A percentile compares a stretch with the other conserved stretches of the same genome.
Conservation (phyloP, 2,329 filamentous ascomycete genomes). For the Talaromyces sp. region DNA sequence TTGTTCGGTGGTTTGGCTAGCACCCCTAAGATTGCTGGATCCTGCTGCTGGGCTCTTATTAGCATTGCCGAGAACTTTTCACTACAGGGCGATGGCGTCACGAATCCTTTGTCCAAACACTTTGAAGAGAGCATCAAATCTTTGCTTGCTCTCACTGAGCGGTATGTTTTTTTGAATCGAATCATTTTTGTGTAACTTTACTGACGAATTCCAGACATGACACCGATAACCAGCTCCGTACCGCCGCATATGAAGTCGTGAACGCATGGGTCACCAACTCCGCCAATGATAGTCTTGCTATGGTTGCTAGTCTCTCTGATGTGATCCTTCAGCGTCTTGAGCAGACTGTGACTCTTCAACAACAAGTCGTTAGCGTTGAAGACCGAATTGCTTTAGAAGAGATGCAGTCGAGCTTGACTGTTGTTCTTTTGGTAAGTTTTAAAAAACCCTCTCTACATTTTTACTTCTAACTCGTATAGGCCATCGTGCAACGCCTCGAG, state of each 20-base stretch:
- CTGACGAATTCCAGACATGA: constrained; percentile 52
- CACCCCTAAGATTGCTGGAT: constrained; percentile 94
- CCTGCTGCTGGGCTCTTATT: constrained; percentile 99
- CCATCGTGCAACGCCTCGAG: constrained; percentile 87
- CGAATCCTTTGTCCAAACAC: constrained; percentile 83
- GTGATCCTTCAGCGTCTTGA: constrained; percentile 89
- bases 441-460: neutral
- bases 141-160: constrained; percentile 80
- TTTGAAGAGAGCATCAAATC: constrained; percentile 90
- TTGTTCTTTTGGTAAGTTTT: constrained; percentile 67
- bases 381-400: constrained; percentile 95
- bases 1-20: constrained; percentile 87
- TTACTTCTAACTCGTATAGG: constrained; percentile 36
- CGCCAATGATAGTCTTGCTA: constrained; percentile 76
- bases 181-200: constrained; percentile 4
- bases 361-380: constrained; percentile 93
- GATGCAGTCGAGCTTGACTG: constrained; percentile 93
- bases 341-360: constrained; percentile 83
- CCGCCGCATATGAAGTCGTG: constrained; percentile 94
- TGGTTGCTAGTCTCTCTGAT: constrained; percentile 78
- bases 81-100: constrained; percentile 73
- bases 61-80: constrained; percentile 95
- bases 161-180: constrained; percentile 40
- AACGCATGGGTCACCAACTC: constrained; percentile 92
- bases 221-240: constrained; percentile 83